Percentiles rank a stretch among this genome's conserved stretches.
Evolutionary conservation across 352 stramenopile species (phyloP).

Genomic region (Aphanomyces euteiches): DNA sequence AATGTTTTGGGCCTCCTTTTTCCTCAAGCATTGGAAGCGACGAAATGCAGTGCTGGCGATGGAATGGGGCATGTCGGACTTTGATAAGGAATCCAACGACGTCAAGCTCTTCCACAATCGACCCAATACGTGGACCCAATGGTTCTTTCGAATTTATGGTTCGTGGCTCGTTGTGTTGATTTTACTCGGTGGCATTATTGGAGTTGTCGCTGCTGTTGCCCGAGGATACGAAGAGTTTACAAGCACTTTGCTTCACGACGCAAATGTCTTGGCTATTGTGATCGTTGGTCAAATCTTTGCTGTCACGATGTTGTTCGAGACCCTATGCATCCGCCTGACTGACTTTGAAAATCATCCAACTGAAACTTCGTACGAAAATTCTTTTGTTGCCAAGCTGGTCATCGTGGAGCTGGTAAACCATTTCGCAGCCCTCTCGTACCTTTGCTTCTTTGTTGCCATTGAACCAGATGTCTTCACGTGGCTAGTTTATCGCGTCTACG

Average conservation of each 20-base stretch:
- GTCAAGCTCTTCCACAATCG: constrained; percentile 57
- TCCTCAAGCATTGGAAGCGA: constrained; percentile 82
- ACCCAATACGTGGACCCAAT: constrained; percentile 52
- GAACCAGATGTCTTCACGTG: constrained; percentile 1
- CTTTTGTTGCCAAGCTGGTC: constrained; percentile 77
- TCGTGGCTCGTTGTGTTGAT: constrained; percentile 36
- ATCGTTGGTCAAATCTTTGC: constrained; percentile 60
- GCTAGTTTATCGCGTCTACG: constrained; percentile 27
- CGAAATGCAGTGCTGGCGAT: constrained; percentile 66
- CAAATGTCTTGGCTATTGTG: constrained; percentile 50
- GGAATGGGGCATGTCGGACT: constrained; percentile 71
- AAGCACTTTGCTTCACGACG: constrained; percentile 55
- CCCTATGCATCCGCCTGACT: constrained; percentile 61
- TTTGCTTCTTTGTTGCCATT: constrained; percentile 60
- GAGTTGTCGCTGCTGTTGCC: constrained; percentile 56
- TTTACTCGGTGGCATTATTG: constrained; percentile 57
- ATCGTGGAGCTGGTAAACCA: constrained; percentile 80
- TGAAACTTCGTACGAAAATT: constrained; percentile 93
- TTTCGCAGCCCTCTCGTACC: constrained; percentile 72
- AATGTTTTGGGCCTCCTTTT: constrained; percentile 73
- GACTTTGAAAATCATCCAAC: constrained; percentile 95
- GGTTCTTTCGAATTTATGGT: constrained; percentile 47
- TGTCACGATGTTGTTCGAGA: constrained; percentile 55
- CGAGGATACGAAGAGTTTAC: constrained; percentile 58
- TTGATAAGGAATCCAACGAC: constrained; percentile 63